Base-by-base conservation (phyloP, 371 early-diverging fungal genomes). In the Mortierella sp. region DNA sequence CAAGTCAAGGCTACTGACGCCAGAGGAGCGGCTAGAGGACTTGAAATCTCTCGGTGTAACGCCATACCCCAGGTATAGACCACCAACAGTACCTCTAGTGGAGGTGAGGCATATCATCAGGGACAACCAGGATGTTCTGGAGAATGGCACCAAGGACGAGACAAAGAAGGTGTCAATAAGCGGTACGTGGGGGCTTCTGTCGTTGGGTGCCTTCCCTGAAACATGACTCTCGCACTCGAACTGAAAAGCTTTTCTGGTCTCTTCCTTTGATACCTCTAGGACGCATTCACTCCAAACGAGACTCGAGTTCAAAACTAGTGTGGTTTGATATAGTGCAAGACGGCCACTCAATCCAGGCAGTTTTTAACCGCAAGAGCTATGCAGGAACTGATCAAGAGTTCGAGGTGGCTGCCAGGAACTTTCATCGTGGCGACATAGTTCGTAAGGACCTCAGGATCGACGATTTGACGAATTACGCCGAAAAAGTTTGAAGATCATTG, bases 311-410 rank as follows among this genome's bases (percentile, higher is more conserved):
- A 54, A 91, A 90, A 52, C 82, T 94, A 40, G 68, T 91, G 0
- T 95, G 94, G 80, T 85, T 88, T 47, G 92, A 90, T 66, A 39
- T 95, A 19, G 67, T 83, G 13, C 88, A 91, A 41, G 84, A 92
- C 54, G 87, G 88, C 2, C 71, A 83, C 46, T 51, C 65, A 2
- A 63, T 91, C 22, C 95, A 95, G 64, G 88, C 92, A 2, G 88
- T 94, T 13, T 85, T 84, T 17, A 86, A 89, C 34, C 82, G 82
- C 46, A 63, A 67, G 34, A 79, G 82, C n/a, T 82, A 71, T 56
- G 58, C 62, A n/a, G 84, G 82, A 43, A 68, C 66, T 1, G 61
- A 65, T 16, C 76, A 83, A 16, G 68, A 80, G 19, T 92, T 90
- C 79, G 71, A 66, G 9, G 63, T 60, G 3, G 63, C 69, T 0